These are phyloP conservation scores for Coemansia sp. DNA, from an alignment of 192 early-diverging fungal species.

Conservation along the genomic window DNA sequence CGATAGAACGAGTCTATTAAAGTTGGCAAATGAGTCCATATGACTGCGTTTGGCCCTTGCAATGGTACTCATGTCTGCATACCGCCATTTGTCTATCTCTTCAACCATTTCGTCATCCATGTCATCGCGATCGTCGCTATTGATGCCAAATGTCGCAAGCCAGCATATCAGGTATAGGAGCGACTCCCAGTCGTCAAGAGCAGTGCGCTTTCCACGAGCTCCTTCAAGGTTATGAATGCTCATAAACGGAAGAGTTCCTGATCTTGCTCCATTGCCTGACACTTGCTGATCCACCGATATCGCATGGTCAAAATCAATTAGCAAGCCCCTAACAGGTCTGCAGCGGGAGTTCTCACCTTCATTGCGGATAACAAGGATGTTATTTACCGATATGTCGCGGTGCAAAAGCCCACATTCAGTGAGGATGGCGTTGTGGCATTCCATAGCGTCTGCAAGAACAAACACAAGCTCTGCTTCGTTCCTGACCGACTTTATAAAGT, in stretches of 20 bases:
- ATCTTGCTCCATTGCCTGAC: neutral
- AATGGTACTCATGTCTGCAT: neutral
- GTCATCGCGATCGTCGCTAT: neutral
- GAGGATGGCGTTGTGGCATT: constrained; percentile 17
- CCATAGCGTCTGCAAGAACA: constrained; percentile 28
- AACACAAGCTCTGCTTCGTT: constrained; percentile 15
- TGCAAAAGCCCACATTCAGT: constrained; percentile 23
- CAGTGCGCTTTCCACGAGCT: neutral
- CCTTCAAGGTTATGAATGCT: constrained; percentile 28
- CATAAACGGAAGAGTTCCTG: constrained; percentile 26
- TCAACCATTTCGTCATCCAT: neutral
- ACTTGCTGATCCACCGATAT: neutral
- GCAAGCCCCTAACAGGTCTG: constrained; percentile 12
- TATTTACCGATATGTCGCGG: constrained; percentile 29
- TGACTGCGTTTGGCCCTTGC: constrained; percentile 2
- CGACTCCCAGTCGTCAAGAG: constrained; percentile 27
- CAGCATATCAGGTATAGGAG: constrained; percentile 25
- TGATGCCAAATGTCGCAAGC: constrained; percentile 16
- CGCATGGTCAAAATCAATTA: constrained; percentile 35
- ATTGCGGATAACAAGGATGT: constrained; percentile 15
- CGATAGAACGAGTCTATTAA: neutral
- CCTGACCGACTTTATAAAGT: neutral
- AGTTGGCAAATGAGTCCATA: neutral
- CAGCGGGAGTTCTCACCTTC: too few relatives aligned
- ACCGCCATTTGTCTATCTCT: neutral